A percentile compares a stretch with the other conserved stretches of the same genome.
Evolutionary conservation across 2,329 filamentous ascomycete species (phyloP).

Genomic region (Neofusicoccum cordaticola): DNA sequence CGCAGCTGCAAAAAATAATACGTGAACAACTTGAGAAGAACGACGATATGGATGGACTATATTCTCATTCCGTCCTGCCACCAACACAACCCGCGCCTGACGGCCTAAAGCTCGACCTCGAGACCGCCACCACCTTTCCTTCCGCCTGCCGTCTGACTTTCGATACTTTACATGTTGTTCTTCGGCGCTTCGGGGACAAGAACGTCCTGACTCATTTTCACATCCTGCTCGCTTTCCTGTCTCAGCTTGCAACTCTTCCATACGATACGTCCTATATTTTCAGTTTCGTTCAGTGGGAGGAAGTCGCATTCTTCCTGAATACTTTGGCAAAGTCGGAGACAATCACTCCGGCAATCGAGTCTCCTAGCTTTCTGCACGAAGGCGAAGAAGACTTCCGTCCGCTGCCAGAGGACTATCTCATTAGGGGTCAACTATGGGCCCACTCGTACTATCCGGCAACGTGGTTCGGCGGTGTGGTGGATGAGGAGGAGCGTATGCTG

Average conservation of each 20-base stretch:
- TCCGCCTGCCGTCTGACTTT: slow-evolving; percentile 43
- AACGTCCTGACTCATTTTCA: slow-evolving; percentile 64
- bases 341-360: background rate
- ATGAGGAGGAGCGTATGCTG: slow-evolving; percentile 66
- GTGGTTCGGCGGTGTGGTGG: slow-evolving; percentile 62
- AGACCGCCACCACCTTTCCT: slow-evolving; percentile 25
- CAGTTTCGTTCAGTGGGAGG: slow-evolving; percentile 53
- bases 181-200: slow-evolving; percentile 54
- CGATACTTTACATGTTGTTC: slow-evolving; percentile 47
- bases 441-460: slow-evolving; percentile 56
- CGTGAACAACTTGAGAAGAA: slow-evolving; percentile 24
- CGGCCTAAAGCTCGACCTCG: slow-evolving; percentile 17
- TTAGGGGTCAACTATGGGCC: slow-evolving; percentile 62
- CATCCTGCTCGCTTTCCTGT: slow-evolving; percentile 60
- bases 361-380: slow-evolving; percentile 49
- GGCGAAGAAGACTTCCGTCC: slow-evolving; percentile 50
- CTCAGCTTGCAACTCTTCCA: slow-evolving; percentile 35
- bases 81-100: background rate
- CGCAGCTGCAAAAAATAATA: slow-evolving; percentile 20
- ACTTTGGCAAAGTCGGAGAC: slow-evolving; percentile 33
- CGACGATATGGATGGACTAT: background rate
- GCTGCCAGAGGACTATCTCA: slow-evolving; percentile 66
- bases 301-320: slow-evolving; percentile 53
- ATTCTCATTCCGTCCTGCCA: background rate
- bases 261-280: slow-evolving; percentile 30